Percentiles rank a stretch among this genome's conserved stretches.
These are phyloP conservation scores for Lyophyllum decastes DNA, from an alignment of 768 basidiomycete species.

Conservation along the genomic window DNA sequence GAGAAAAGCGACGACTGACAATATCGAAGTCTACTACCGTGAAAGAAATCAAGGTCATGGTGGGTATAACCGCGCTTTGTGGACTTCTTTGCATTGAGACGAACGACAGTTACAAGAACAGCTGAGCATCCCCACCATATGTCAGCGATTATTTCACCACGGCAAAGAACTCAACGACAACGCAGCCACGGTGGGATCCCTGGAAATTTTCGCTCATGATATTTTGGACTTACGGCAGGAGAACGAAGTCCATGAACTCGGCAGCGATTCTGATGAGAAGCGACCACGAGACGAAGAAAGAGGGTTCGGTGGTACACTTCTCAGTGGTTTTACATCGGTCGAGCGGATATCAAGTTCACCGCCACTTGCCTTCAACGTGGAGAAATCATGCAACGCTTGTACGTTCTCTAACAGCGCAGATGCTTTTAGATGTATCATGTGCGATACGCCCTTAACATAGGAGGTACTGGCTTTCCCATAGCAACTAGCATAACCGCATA, in stretches of 20 bases:
- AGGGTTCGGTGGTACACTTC: conserved; percentile 75
- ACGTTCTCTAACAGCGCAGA: conserved; percentile 57
- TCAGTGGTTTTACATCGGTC: conserved; percentile 42
- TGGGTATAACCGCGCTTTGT: conserved; percentile 31
- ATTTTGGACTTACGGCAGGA: conserved; percentile 67
- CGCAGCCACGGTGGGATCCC: conserved; percentile 52
- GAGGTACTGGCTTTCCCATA: conserved; percentile 22
- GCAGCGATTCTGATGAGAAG: conserved; percentile 52
- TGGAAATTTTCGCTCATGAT: conserved; percentile 57
- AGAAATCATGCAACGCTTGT: conserved; percentile 54
- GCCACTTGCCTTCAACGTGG: conserved; percentile 1
- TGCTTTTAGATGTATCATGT: conserved; percentile 45
- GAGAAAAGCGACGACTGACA: conserved; percentile 50
- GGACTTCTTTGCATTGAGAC: conserved; percentile 2
- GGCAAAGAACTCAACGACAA: conserved; percentile 69
- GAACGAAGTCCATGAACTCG: conserved; percentile 58
- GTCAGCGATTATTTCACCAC: conserved; percentile 67
- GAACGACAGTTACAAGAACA: conserved; percentile 56
- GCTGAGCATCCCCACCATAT: conserved; percentile 71
- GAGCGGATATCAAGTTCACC: conserved; percentile 11
- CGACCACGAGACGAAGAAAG: conserved; percentile 55
- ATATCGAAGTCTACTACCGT: conserved; percentile 69
- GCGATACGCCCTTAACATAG: conserved; percentile 43
- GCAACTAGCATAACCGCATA: conserved; percentile 16
- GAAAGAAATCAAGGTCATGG: conserved; percentile 78